Evolutionary conservation across 140 eudicot genomes (phyloP).

Genomic region (Erigeron philadelphicus): DNA sequence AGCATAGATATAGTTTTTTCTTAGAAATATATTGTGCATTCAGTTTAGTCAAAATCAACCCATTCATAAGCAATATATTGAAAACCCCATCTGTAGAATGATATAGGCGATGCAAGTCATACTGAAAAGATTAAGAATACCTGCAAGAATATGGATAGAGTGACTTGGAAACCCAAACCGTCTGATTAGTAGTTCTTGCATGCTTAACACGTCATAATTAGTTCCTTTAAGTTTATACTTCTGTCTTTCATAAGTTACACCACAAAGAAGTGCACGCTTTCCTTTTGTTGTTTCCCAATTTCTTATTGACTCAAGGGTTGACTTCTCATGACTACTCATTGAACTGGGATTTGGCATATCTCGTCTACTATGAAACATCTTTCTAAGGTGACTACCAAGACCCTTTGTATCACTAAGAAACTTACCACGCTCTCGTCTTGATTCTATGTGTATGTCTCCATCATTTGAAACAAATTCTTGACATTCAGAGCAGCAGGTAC

Average conservation of each 20-base stretch:
- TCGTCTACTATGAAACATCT: constrained; percentile 23
- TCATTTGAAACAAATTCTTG: constrained; percentile 16
- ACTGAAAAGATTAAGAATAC: constrained; percentile 30
- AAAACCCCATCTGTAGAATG: not conserved
- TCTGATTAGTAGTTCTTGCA: constrained; percentile 41
- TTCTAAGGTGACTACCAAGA: constrained; percentile 7
- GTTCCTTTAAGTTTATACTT: constrained; percentile 67
- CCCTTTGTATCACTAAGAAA: constrained; percentile 21
- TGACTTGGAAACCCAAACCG: constrained; percentile 42
- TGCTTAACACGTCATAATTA: constrained; percentile 41
- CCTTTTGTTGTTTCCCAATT: constrained; percentile 34
- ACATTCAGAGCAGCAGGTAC: constrained; percentile 35
- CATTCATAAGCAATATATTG: too few species aligned
- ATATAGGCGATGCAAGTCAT: not conserved
- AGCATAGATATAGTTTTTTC: too few species aligned
- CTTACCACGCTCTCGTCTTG: constrained; percentile 5
- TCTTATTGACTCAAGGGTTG: constrained; percentile 25
- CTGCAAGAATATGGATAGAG: constrained; percentile 56
- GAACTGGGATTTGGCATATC: not conserved
- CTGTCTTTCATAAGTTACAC: constrained; percentile 55
- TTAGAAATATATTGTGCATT: too few species aligned
- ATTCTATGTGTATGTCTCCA: constrained; percentile 2
- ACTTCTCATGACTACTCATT: constrained; percentile 14
- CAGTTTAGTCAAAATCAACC: too few species aligned
- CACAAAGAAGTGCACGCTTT: constrained; percentile 80